Percentiles rank a stretch among this genome's conserved stretches.
Conservation (phyloP, 148 eudicot species). For the Drosera capensis region DNA sequence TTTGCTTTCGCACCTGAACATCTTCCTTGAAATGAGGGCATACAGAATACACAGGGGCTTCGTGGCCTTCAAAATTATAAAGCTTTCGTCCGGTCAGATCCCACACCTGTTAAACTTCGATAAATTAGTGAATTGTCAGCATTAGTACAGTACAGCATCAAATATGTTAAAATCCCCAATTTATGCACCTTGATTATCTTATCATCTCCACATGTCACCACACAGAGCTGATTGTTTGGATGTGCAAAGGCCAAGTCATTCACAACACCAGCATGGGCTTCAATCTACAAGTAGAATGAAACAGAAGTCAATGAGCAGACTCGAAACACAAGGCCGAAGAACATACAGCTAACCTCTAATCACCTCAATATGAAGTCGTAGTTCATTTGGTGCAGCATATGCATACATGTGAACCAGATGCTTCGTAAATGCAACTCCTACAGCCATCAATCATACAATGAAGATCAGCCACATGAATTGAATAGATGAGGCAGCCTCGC, state of each 20-base stretch:
- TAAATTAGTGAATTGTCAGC: slow-evolving; percentile 3
- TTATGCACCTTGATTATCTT: slow-evolving; percentile 86
- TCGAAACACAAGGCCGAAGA: neutral
- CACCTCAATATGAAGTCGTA: slow-evolving; percentile 72
- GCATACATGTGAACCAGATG: slow-evolving; percentile 73
- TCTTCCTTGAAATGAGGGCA: slow-evolving; percentile 92
- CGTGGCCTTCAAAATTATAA: slow-evolving; percentile 81
- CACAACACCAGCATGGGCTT: slow-evolving; percentile 82
- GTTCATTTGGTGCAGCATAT: slow-evolving; percentile 44
- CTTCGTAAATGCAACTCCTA: slow-evolving; percentile 87
- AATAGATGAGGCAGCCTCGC: neutral
- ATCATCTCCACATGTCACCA: slow-evolving; percentile 93
- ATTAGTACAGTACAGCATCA: neutral
- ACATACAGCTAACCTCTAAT: neutral
- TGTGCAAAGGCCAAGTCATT: slow-evolving; percentile 88
- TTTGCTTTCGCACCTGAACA: slow-evolving; percentile 37
- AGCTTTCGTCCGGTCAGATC: slow-evolving; percentile 59
- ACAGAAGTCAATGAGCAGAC: neutral
- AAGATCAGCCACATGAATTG: neutral
- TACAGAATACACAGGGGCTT: slow-evolving; percentile 81
- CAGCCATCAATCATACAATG: neutral
- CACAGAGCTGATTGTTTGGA: slow-evolving; percentile 69
- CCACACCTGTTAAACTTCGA: slow-evolving; percentile 61
- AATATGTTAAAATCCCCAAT: neutral
- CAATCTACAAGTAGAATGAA: slow-evolving; percentile 31